phyloP scores from a whole-genome alignment of 2,329 filamentous ascomycete genomes.

The Pochonia chlamydosporia region DNA sequence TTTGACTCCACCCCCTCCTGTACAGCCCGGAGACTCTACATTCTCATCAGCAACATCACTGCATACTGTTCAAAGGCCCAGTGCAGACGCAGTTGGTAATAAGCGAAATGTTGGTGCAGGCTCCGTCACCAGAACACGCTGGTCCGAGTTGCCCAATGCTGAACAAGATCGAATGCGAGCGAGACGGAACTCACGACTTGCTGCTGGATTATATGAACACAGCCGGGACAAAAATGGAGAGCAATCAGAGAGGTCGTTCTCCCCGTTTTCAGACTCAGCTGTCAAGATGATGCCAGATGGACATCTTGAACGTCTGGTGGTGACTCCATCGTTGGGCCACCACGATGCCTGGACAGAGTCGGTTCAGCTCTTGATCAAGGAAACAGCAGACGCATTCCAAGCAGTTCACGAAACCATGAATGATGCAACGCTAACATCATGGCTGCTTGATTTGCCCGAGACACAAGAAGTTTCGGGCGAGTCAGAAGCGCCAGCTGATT shows the following conservation, averaged over 20 bases:
- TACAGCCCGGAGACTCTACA: slow-evolving; percentile 22
- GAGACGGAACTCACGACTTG: neutral
- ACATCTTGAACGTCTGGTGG: slow-evolving; percentile 3
- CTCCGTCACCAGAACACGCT: neutral
- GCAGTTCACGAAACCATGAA: slow-evolving; percentile 35
- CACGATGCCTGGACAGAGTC: slow-evolving; percentile 26
- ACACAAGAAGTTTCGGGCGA: slow-evolving; percentile 7
- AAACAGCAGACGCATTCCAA: slow-evolving; percentile 46
- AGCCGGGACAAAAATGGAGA: neutral
- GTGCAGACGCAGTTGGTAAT: neutral
- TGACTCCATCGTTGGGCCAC: neutral
- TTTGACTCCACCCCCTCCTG: slow-evolving; percentile 29
- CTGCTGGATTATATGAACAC: neutral
- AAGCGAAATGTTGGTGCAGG: neutral
- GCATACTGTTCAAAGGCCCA: neutral
- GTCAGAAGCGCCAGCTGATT: neutral
- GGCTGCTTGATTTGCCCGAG: slow-evolving; percentile 10
- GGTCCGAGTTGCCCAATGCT: neutral
- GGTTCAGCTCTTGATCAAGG: slow-evolving; percentile 39
- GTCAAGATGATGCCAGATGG: slow-evolving; percentile 1
- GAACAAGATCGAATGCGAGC: neutral
- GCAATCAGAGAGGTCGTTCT: slow-evolving; percentile 4
- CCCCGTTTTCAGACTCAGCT: slow-evolving; percentile 4
- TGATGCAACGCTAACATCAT: slow-evolving; percentile 27
- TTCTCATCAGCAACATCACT: neutral